These are phyloP conservation scores for Lactarius pseudohatsudake DNA, from an alignment of 768 basidiomycete genomes.

Conservation along the genomic window DNA sequence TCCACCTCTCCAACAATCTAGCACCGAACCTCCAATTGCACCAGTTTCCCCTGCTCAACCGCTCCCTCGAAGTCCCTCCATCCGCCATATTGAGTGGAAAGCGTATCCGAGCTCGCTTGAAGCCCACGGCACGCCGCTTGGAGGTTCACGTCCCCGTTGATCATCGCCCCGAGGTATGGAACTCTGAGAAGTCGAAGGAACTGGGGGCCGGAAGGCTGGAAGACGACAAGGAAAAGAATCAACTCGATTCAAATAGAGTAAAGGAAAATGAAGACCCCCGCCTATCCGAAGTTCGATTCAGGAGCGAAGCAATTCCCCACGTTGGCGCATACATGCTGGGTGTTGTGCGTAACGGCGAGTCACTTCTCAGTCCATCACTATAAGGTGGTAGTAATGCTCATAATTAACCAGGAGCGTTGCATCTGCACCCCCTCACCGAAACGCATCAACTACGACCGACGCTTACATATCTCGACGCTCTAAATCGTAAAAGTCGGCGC, in stretches of 20 bases:
- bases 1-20: conserved; percentile 66
- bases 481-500: conserved; percentile 61
- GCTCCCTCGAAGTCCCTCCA: conserved; percentile 75
- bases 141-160: conserved; percentile 86
- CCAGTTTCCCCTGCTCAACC: conserved; percentile 75
- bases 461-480: conserved; percentile 73
- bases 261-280: conserved; percentile 41
- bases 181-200: conserved; percentile 62
- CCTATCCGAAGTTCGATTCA: conserved; percentile 66
- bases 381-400: conserved; percentile 4
- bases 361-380: conserved; percentile 6
- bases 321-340: conserved; percentile 74
- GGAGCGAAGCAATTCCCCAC: conserved; percentile 68
- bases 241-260: conserved; percentile 43
- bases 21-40: conserved; percentile 69
- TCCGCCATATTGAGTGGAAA: conserved; percentile 73
- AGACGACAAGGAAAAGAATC: conserved; percentile 79
- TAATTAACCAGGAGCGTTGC: conserved; percentile 54
- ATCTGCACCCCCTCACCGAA: conserved; percentile 76
- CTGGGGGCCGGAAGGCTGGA: conserved; percentile 65
- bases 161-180: conserved; percentile 78
- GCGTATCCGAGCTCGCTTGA: conserved; percentile 70
- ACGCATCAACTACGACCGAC: conserved; percentile 83
- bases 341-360: conserved; percentile 66
- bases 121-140: conserved; percentile 57